Percentiles rank a stretch among this genome's conserved stretches.
phyloP scores from a whole-genome alignment of 805 yeast genomes.

The Wickerhamiella nectarea region DNA sequence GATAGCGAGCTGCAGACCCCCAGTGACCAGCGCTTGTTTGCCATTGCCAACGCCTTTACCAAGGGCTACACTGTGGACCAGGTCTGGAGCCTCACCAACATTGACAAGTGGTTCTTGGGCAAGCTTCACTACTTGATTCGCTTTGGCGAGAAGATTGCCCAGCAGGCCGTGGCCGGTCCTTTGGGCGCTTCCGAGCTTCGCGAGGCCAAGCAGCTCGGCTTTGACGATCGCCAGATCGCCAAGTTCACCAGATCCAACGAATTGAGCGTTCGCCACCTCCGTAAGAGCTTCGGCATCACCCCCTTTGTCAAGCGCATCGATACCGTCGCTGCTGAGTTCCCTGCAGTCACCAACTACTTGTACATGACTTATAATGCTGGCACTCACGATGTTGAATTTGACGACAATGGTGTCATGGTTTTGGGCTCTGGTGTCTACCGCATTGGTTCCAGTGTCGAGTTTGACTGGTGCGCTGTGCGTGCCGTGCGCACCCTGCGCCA shows the following conservation, averaged over 20 bases:
- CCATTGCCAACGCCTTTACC: conserved; percentile 86
- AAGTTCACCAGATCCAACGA: conserved; percentile 78
- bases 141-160: conserved; percentile 38
- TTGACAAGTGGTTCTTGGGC: conserved; percentile 92
- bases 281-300: conserved; percentile 72
- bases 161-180: conserved; percentile 13
- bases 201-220: conserved; percentile 91
- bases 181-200: conserved; percentile 34
- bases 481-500: conserved; percentile 89
- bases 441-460: conserved; percentile 97
- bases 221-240: conserved; percentile 94
- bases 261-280: conserved; percentile 76
- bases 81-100: conserved; percentile 80
- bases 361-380: conserved; percentile 92
- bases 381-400: conserved; percentile 70
- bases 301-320: conserved; percentile 96
- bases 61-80: conserved; percentile 83
- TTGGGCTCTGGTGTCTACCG: conserved; percentile 97
- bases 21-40: conserved; percentile 92
- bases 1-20: conserved; percentile 92
- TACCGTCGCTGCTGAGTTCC: conserved; percentile 98
- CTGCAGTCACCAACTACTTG: conserved; percentile 87
- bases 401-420: conserved; percentile 90
- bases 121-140: conserved; percentile 64
- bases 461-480: conserved; percentile 98